Evolutionary conservation across 371 early-diverging fungal genomes (phyloP).

Genomic region (Lichtheimia ramosa): DNA sequence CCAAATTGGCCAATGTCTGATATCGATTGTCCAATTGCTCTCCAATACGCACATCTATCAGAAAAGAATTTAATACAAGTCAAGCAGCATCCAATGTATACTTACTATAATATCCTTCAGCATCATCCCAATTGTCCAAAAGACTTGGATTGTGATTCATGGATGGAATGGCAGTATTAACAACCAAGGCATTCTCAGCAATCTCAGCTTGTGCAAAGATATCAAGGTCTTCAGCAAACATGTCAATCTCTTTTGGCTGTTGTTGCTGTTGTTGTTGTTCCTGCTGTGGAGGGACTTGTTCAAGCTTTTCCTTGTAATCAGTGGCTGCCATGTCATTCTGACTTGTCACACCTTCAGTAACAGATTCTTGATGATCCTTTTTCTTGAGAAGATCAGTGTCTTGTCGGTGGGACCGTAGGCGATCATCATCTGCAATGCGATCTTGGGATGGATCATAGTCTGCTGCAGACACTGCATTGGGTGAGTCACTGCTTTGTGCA

Average conservation of each 20-base stretch:
- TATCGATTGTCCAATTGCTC: slow-evolving; percentile 89
- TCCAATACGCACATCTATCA: slow-evolving; percentile 73
- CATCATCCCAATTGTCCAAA: slow-evolving; percentile 93
- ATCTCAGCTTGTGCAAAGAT: slow-evolving; percentile 42
- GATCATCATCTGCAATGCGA: slow-evolving; percentile 43
- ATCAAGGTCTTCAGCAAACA: slow-evolving; percentile 75
- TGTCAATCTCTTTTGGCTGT: slow-evolving; percentile 60
- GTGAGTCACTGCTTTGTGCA: slow-evolving; percentile 35
- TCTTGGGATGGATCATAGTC: slow-evolving; percentile 74
- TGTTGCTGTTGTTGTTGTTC: background rate
- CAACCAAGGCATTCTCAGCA: slow-evolving; percentile 20
- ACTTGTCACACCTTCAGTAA: slow-evolving; percentile 25
- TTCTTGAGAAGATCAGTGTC: slow-evolving; percentile 54
- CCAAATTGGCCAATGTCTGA: slow-evolving; percentile 79
- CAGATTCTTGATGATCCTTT: slow-evolving; percentile 51
- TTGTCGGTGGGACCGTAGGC: slow-evolving; percentile 14
- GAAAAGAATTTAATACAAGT: background rate
- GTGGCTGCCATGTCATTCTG: slow-evolving; percentile 66
- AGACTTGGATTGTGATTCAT: slow-evolving; percentile 57
- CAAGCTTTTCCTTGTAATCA: slow-evolving; percentile 53
- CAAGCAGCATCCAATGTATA: background rate
- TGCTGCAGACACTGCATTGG: slow-evolving; percentile 62
- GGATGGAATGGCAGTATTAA: slow-evolving; percentile 24
- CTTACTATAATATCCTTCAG: slow-evolving; percentile 95
- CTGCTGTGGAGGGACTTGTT: slow-evolving; percentile 8